Conservation (phyloP, 164 flowering plant genomes). For the Magnolia officinalis region DNA sequence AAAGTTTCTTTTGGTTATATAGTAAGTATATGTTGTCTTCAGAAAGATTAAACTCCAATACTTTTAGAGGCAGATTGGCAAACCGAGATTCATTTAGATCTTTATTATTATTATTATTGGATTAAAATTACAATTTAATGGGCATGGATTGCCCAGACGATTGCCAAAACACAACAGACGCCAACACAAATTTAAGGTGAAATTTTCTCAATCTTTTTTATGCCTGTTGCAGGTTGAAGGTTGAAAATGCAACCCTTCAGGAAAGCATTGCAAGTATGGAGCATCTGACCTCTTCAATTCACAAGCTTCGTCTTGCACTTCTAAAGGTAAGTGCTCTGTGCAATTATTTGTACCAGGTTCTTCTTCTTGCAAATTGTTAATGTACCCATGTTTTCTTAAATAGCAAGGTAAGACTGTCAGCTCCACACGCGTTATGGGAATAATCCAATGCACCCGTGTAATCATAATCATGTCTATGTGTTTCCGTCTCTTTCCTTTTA, state of each 20-base stretch:
- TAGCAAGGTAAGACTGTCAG: too few relatives aligned
- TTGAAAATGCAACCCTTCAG: slow-evolving; percentile 85
- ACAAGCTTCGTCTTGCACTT: slow-evolving; percentile 67
- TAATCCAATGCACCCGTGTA: too few relatives aligned
- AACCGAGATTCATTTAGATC: too few relatives aligned
- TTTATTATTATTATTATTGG: too few relatives aligned
- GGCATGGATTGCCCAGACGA: neutral
- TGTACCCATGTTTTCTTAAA: neutral
- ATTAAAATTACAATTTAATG: neutral
- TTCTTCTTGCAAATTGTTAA: neutral
- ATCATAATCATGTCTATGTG: too few relatives aligned
- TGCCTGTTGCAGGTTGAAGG: slow-evolving; percentile 53
- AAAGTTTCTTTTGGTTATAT: too few relatives aligned
- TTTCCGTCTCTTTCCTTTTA: too few relatives aligned
- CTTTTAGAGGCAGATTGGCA: too few relatives aligned
- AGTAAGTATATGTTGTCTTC: too few relatives aligned
- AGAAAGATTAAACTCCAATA: too few relatives aligned
- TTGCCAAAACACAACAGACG: neutral
- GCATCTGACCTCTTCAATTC: slow-evolving; percentile 66
- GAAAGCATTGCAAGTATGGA: slow-evolving; percentile 81
- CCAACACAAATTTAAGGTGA: neutral
- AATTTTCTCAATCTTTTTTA: neutral
- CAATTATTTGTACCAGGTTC: neutral
- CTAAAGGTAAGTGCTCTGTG: slow-evolving; percentile 44
- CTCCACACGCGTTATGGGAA: too few relatives aligned